Evolutionary conservation across 495 filamentous ascomycete genomes (phyloP).

Genomic region (Neurospora tetrasperma): DNA sequence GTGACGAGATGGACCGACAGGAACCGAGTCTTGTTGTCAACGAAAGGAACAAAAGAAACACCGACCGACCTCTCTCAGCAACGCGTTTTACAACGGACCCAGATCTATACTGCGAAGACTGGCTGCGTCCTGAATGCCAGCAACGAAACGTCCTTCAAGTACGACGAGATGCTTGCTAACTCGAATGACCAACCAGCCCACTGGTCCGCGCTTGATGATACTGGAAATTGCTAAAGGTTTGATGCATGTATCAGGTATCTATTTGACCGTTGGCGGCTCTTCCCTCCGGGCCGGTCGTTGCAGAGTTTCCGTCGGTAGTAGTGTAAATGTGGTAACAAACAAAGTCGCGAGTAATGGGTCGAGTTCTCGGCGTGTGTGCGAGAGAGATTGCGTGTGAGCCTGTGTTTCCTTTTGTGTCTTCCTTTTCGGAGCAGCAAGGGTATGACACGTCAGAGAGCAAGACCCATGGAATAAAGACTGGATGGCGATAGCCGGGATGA

Average conservation of each 20-base stretch:
- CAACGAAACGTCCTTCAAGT: not conserved
- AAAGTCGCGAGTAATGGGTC: not conserved
- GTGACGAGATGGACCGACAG: not conserved
- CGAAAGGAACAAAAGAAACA: not conserved
- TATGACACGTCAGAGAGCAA: constrained; percentile 1
- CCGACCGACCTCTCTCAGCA: not conserved
- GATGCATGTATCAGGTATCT: not conserved
- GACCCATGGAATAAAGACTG: not conserved
- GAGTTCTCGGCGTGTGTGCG: not conserved
- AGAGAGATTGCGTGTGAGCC: not conserved
- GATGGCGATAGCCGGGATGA: not conserved
- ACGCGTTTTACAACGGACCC: not conserved
- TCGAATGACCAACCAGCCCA: not conserved
- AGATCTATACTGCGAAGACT: not conserved
- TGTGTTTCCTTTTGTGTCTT: not conserved
- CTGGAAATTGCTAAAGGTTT: not conserved
- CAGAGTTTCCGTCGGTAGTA: not conserved
- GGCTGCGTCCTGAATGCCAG: not conserved
- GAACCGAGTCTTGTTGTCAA: not conserved
- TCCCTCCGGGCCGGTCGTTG: not conserved
- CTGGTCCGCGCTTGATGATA: not conserved
- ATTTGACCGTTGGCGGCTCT: not conserved
- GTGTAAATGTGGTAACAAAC: not conserved
- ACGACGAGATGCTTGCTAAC: not conserved
- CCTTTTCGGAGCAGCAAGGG: not conserved